phyloP scores from a whole-genome alignment of 1,284 basidiomycete genomes.

The Fomitopsis betulina region DNA sequence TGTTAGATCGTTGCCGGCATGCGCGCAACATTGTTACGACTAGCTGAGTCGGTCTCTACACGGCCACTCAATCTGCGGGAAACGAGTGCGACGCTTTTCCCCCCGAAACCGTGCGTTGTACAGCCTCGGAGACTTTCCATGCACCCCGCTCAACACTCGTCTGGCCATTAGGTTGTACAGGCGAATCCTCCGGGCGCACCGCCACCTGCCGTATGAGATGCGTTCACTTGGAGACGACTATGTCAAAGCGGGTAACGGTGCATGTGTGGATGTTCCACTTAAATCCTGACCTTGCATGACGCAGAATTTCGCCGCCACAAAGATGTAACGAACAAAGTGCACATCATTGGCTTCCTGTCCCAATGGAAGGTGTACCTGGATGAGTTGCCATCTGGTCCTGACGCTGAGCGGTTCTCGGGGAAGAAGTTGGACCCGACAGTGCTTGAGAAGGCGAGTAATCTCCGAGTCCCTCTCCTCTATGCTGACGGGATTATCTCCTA shows the following conservation, averaged over 20 bases:
- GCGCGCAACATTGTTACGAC: slow-evolving; percentile 44
- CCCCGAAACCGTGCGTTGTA: slow-evolving; percentile 70
- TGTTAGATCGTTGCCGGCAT: slow-evolving; percentile 28
- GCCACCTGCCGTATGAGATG: slow-evolving; percentile 75
- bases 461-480: background rate
- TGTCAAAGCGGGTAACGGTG: slow-evolving; percentile 69
- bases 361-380: slow-evolving; percentile 94
- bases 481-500: background rate
- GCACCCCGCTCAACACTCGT: background rate
- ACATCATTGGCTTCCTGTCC: slow-evolving; percentile 89
- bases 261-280: background rate
- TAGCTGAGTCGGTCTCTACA: slow-evolving; percentile 62
- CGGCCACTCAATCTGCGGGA: slow-evolving; percentile 61
- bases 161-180: slow-evolving; percentile 65
- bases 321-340: slow-evolving; percentile 76
- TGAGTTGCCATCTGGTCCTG: slow-evolving; percentile 46
- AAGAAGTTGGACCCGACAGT: slow-evolving; percentile 70
- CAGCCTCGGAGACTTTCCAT: background rate
- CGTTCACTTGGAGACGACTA: slow-evolving; percentile 85
- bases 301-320: slow-evolving; percentile 82
- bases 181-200: slow-evolving; percentile 75
- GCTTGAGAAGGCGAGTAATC: slow-evolving; percentile 66
- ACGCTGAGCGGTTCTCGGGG: slow-evolving; percentile 51
- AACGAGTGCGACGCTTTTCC: slow-evolving; percentile 69
- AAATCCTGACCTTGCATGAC: background rate